Conservation (phyloP, 1,284 basidiomycete species). For the Cystobasidium sp. region DNA sequence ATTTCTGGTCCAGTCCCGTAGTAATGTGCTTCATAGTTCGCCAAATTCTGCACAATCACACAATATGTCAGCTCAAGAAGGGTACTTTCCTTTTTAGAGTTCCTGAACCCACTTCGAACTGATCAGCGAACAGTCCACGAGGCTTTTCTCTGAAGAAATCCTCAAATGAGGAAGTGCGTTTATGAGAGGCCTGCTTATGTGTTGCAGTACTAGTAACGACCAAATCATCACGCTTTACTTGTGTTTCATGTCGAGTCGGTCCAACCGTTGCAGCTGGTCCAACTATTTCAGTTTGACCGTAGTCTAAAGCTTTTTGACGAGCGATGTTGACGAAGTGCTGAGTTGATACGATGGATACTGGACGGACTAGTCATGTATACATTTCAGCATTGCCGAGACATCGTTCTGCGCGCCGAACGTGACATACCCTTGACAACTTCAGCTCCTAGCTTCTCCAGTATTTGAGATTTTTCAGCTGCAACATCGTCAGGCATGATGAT, state of each 20-base stretch:
- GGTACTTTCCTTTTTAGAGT: too few species aligned
- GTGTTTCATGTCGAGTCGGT: slow-evolving; percentile 11
- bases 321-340: slow-evolving; percentile 75
- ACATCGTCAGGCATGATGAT: slow-evolving; percentile 96
- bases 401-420: not conserved
- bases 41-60: slow-evolving; percentile 68
- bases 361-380: slow-evolving; percentile 41
- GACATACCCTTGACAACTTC: slow-evolving; percentile 68
- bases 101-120: slow-evolving; percentile 72
- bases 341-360: slow-evolving; percentile 86
- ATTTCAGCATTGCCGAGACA: not conserved
- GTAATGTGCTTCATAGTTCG: slow-evolving; percentile 89
- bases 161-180: slow-evolving; percentile 11
- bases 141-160: slow-evolving; percentile 42
- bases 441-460: slow-evolving; percentile 82
- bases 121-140: slow-evolving; percentile 77
- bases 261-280: slow-evolving; percentile 54
- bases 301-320: slow-evolving; percentile 71
- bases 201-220: slow-evolving; percentile 41
- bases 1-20: slow-evolving; percentile 93
- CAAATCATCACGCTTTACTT: slow-evolving; percentile 35
- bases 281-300: slow-evolving; percentile 61
- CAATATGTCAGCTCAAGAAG: too few species aligned
- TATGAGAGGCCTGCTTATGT: slow-evolving; percentile 21
- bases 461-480: slow-evolving; percentile 85